These are phyloP conservation scores for Candolleomyces aberdarensis DNA, from an alignment of 768 basidiomycete species.

Conservation along the genomic window DNA sequence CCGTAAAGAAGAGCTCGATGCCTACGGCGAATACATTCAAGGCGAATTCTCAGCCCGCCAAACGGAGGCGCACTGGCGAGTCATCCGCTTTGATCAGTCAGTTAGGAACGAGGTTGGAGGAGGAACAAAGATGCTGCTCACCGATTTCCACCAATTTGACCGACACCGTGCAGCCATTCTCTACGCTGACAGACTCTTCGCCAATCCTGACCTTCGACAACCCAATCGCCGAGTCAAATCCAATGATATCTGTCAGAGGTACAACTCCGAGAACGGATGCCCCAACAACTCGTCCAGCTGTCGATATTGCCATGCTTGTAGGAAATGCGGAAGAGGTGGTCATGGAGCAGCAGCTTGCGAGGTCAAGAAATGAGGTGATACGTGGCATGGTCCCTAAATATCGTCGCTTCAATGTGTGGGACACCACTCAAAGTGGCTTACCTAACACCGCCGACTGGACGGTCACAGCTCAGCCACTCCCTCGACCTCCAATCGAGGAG, in stretches of 20 bases:
- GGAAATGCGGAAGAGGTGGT: too few species aligned
- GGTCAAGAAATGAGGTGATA: too few species aligned
- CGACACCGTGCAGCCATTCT: constrained; percentile 7
- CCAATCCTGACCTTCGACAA: neutral
- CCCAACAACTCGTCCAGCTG: too few species aligned
- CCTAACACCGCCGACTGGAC: neutral
- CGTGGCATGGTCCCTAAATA: too few species aligned
- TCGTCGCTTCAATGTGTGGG: too few species aligned
- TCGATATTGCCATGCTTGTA: too few species aligned
- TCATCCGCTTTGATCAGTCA: constrained; percentile 31
- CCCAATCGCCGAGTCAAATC: too few species aligned
- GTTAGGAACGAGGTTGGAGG: constrained; percentile 20
- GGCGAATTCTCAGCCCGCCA: constrained; percentile 17
- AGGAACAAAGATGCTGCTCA: constrained; percentile 16
- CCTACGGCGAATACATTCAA: constrained; percentile 23
- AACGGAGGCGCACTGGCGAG: constrained; percentile 5
- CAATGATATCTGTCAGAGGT: too few species aligned
- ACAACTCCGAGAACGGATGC: too few species aligned
- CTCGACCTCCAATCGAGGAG: neutral
- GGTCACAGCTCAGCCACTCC: neutral
- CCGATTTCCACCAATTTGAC: constrained; percentile 9
- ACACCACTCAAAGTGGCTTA: too few species aligned
- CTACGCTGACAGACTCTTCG: neutral
- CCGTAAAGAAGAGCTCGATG: constrained; percentile 18
- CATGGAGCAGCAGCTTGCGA: too few species aligned